These are phyloP conservation scores for Kwoniella mangroviensis DNA, from an alignment of 768 basidiomycete species.

Conservation along the genomic window DNA sequence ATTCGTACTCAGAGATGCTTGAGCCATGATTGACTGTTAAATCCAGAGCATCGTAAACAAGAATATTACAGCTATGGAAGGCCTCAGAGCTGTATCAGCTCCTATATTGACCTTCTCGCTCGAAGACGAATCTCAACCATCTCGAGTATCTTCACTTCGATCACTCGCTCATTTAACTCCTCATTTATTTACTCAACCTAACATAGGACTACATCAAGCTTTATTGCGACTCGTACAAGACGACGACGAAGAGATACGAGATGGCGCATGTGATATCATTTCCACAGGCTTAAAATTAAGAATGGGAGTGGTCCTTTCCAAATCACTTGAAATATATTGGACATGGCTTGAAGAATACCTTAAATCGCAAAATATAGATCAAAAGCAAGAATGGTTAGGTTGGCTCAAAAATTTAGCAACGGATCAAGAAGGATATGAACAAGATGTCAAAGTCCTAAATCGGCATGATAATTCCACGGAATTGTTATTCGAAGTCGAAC, in stretches of 20 bases:
- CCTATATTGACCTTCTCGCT: conserved; percentile 2
- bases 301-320: conserved; percentile 26
- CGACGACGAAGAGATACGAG: conserved; percentile 53
- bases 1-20: no score
- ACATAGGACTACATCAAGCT: conserved; percentile 24
- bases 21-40: neutral
- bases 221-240: conserved; percentile 45
- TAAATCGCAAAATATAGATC: neutral
- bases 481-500: conserved; percentile 53
- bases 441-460: conserved; percentile 6
- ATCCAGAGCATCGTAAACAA: neutral
- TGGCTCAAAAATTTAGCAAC: conserved; percentile 14
- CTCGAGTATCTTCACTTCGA: conserved; percentile 29
- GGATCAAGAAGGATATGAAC: conserved; percentile 15
- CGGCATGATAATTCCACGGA: conserved; percentile 12
- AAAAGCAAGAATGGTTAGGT: conserved; percentile 14
- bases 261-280: conserved; percentile 35
- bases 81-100: neutral
- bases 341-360: conserved; percentile 29
- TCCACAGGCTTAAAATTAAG: conserved; percentile 14
- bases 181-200: conserved; percentile 1
- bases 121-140: conserved; percentile 39
- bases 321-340: conserved; percentile 44
- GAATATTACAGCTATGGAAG: neutral
- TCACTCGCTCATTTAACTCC: conserved; percentile 30